phyloP scores from a whole-genome alignment of 192 early-diverging fungal genomes.

The Pilaira anomala region DNA sequence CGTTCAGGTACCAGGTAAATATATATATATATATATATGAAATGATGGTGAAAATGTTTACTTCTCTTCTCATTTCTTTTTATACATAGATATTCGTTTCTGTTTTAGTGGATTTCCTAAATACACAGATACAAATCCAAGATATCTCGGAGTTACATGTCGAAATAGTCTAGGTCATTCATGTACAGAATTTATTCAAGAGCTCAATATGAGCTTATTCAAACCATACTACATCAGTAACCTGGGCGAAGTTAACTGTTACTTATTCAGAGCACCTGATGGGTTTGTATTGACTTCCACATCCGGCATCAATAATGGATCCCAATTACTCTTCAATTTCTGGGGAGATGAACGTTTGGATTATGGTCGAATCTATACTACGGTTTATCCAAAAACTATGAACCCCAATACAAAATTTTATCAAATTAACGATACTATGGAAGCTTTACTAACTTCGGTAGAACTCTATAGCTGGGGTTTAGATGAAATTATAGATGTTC shows the following conservation, averaged over 20 bases:
- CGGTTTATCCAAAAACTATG: constrained; percentile 31
- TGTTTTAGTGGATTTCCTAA: constrained; percentile 33
- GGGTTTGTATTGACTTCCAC: constrained; percentile 25
- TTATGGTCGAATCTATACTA: constrained; percentile 29
- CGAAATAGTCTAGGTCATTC: constrained; percentile 20
- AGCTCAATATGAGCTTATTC: constrained; percentile 26
- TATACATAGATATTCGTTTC: constrained; percentile 35
- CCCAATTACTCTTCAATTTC: constrained; percentile 24
- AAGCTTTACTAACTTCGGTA: constrained; percentile 5
- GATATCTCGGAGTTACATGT: constrained; percentile 25
- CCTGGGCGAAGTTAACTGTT: constrained; percentile 28
- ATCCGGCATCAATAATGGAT: constrained; percentile 36
- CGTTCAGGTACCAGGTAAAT: constrained; percentile 24
- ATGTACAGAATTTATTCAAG: constrained; percentile 17
- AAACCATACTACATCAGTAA: constrained; percentile 27
- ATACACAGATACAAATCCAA: constrained; percentile 2
- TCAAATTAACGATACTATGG: constrained; percentile 7
- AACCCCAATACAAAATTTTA: constrained; percentile 29
- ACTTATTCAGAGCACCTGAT: constrained; percentile 20
- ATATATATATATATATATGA: neutral
- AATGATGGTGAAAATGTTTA: neutral
- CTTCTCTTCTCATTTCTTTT: neutral
- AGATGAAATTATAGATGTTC: constrained; percentile 30
- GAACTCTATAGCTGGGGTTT: constrained; percentile 24
- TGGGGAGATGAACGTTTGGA: constrained; percentile 22